Evolutionary conservation across 2,329 filamentous ascomycete genomes (phyloP), one percentile per base, ranked within the genome.

Genomic region (Xylariaceae sp.): DNA sequence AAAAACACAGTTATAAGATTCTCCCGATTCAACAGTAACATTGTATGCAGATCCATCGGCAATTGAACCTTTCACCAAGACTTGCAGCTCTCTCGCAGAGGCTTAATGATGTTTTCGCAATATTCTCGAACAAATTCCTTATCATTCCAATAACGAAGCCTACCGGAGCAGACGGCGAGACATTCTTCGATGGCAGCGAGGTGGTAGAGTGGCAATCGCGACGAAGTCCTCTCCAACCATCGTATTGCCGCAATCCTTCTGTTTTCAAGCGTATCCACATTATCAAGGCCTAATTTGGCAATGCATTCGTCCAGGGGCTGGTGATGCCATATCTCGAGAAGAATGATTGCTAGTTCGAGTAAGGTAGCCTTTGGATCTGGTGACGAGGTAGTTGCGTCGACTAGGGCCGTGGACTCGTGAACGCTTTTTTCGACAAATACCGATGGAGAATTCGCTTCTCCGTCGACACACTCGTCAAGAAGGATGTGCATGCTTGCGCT

Each of bases 291-390:
- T n/a, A 22, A 11, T n/a, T 51, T 46, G n/a, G 12, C 33, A 18
- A 31, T 41, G 38, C 47, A 54, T 31, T 31, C 44, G 43, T 60
- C 58, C 11, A 61, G 47, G 2, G 55, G 51, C 48, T 42, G 51
- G 17, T 58, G 52, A 40, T 64, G 56, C 59, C 61, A 64, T 28
- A 63, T 60, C 41, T 64, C 61, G 6, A 64, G 48, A 6, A 63
- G 46, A 7, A 64, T 44, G 11, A 64, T 64, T 7, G 61, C 61
- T 13, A 64, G 54, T 42, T 63, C 61, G 12, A 63, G 45, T 11
- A 63, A 51, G 7, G 54, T 51, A 6, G 49, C 48, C 22, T 52
- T 56, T 6, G 60, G 48, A 12, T 59, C 55, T 13, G 50, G 48
- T 13, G 10, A 39, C 31, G 34, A 16, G 9, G 16, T 28, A 11